Evolutionary conservation across 2,329 filamentous ascomycete genomes (phyloP), one percentile per base, ranked within the genome.

Genomic region (Thielaviopsis euricoi): DNA sequence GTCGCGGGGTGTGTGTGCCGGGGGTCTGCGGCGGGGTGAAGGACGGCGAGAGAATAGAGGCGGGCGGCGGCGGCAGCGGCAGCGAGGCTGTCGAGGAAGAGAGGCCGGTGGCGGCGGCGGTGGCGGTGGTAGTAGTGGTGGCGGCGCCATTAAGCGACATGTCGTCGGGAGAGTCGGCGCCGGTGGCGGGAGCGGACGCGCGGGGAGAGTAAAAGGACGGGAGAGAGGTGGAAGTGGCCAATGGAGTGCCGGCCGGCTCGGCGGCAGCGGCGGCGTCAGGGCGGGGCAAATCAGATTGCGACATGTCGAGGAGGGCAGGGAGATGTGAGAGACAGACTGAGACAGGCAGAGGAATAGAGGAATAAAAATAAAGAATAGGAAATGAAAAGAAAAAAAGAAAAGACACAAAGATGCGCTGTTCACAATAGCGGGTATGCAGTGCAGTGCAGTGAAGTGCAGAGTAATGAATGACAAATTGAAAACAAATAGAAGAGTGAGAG

Each of bases 41-140:
- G 63, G 86, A 86, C 55, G 87, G 87, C 68, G 91, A 96, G 62
- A 96, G 83, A 53, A 93, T 82, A 3, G 89, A 89, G 4, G 82
- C 78, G 15, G 76, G 79, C 29, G 76, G 76, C 17, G 65, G 66
- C 19, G 53, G 25, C 37, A 43, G 22, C 15, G 53, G 57, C 57
- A 60, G 62, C 60, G 50, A 54, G 56, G 61, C 37, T 29, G 60
- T 40, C 49, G 55, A 53, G 46, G 60, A 37, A n/a, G 60, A 37
- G 46, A 53, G 25, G 9, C 52, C 23, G 23, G 62, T 37, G 29
- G 29, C 7, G 25, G 25, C 25, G 25, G 9, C 25, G 25, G 25
- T 26, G 25, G 25, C 9, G 9, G 25, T 9, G 9, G 25, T 4
- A 26, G 25, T 26, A 9, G 25, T 9, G 25, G 25, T 26, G 25